Base-by-base conservation (phyloP, 2,329 filamentous ascomycete species). In the Dothistroma septosporum region DNA sequence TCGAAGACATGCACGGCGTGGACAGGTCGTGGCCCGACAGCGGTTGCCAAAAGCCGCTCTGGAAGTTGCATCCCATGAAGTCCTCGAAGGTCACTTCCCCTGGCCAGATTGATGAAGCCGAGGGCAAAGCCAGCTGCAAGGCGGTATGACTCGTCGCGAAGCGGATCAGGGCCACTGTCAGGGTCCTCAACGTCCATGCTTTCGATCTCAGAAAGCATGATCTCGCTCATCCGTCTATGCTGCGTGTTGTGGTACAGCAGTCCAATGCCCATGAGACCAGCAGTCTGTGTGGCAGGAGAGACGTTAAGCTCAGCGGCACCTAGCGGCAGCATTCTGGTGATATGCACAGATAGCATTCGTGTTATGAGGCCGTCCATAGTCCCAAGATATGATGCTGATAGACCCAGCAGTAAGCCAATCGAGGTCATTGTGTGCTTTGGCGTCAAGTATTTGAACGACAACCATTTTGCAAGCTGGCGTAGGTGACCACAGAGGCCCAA, bases 351-450 rank as follows among this genome's bases (percentile, higher is more conserved):
- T 4, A 99, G 81, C 41, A 99, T 80, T 24, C 94, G 87, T 9
- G 94, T 97, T 62, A 97, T 93, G 31, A 97, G 82, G 1, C 91
- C 94, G 74, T 99, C 94, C 93, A 97, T 97, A 2, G 92, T 97
- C 1, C 95, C 94, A 67, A 97, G 82, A 72, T 96, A 96, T 1
- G 94, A 97, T 28, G 91, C 94, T 9, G 94, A 92, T 19, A 99
- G 81, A 0, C 94, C 94, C 0, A 99, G 81, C 2, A 99, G 82
- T n/a, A 99, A 80, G 10, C 94, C 94, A 58, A 99, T 93, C 0
- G 94, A 97, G 24, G 94, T 97, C 94, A 99, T 99, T 28, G 92
- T 96, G 75, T 99, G 95, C 72, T 99, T 99, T 1, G 94, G 93
- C 0, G 94, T 99, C n/a, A 99, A 80, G 68, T 99, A 99, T 72